These are phyloP conservation scores for Starmera stellimalicola DNA, from an alignment of 1,139 yeast genomes.

Conservation along the genomic window DNA sequence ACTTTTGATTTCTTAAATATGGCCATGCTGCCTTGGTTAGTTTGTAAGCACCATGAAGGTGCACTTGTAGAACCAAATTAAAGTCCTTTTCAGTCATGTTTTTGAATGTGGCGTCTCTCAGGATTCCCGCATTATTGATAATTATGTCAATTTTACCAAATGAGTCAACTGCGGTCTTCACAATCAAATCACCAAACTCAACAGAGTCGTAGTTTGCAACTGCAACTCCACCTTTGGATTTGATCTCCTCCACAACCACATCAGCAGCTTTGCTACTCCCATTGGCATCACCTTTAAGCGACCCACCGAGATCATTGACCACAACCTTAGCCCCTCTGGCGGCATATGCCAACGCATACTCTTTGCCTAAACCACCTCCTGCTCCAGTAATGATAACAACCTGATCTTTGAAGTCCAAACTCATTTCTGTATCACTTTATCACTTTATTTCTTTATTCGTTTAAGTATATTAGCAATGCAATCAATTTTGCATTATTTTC, in stretches of 20 bases:
- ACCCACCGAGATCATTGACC: constrained; percentile 84
- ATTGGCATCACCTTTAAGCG: constrained; percentile 59
- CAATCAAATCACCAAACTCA: constrained; percentile 74
- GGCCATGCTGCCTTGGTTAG: constrained; percentile 94
- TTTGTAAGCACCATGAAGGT: constrained; percentile 80
- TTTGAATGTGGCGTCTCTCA: constrained; percentile 63
- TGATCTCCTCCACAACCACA: constrained; percentile 78
- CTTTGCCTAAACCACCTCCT: constrained; percentile 93
- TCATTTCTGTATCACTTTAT: too few species aligned
- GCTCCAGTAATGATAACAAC: constrained; percentile 95
- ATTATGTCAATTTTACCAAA: constrained; percentile 87
- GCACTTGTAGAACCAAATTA: constrained; percentile 75
- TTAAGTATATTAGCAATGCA: too few species aligned
- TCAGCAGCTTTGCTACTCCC: constrained; percentile 81
- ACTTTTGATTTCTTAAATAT: constrained; percentile 70
- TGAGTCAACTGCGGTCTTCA: constrained; percentile 75
- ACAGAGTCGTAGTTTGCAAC: constrained; percentile 94
- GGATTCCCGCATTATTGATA: constrained; percentile 91
- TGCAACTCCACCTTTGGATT: constrained; percentile 68
- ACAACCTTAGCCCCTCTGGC: constrained; percentile 90
- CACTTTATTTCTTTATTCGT: too few species aligned
- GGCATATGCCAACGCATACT: constrained; percentile 82
- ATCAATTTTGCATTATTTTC: too few species aligned
- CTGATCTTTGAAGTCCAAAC: constrained; percentile 60
- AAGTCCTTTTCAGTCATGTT: constrained; percentile 81